Base-by-base conservation (phyloP, 129 eudicot genomes). In the Flaveria linearis region DNA sequence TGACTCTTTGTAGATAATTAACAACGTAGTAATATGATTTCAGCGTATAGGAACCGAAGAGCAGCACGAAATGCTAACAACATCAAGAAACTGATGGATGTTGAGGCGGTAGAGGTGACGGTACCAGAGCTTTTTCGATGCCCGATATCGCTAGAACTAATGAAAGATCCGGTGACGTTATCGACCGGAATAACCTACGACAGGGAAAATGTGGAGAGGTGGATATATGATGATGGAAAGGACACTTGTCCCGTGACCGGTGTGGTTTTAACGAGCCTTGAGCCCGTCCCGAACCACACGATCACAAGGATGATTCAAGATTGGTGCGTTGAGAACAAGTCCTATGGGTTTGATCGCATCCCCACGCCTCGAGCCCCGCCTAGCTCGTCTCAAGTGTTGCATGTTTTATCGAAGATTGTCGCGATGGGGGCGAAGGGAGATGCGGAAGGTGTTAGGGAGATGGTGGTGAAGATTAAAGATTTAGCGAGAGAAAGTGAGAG, bases 91-190 rank as follows among this genome's bases (percentile, higher is more conserved):
- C 73, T 50, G 60, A 64, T 61, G 43, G 52, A 64, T 16, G 30
- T 80, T 0, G 81, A 46, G 76, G n/a, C n/a, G n/a, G 25, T 82
- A 69, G 87, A 84, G 68, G 25, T 89, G 50, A 61, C 75, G 23
- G 33, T 82, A 9, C 95, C 95, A 1, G 75, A 42, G 22, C 79
- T 86, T 76, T 88, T 84, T 56, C 80, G 71, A 30, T 88, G 94
- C 9, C 94, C 93, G 42, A 88, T 88, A 65, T 85, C 92, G 5
- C 67, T 88, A 0, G 92, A 88, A 4, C 60, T 88, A 83, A 86
- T 88, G 94, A 88, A 84, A 63, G 90, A 88, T 77, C 93, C 93
- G 46, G 93, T 88, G 47, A 82, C 87, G 15, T 76, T 88, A 39
- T 82, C 91, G 0, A 83, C 88, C 2, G 94, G 94, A 14, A 88